Conservation (phyloP, 768 basidiomycete genomes). For the Boletus patriciae region DNA sequence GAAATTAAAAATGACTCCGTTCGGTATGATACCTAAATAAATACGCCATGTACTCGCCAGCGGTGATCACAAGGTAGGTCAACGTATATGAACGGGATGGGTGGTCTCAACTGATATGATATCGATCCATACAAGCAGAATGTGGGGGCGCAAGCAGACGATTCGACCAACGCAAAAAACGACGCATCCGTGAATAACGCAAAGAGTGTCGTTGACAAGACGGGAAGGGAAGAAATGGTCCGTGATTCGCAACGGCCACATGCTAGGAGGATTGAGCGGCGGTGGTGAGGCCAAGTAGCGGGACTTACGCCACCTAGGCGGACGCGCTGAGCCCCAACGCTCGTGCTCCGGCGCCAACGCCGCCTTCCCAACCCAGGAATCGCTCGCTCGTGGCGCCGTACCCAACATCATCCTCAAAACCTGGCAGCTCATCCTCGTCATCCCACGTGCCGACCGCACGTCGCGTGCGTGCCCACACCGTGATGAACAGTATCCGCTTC, state of each 20-base stretch:
- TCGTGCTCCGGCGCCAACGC: slow-evolving; percentile 75
- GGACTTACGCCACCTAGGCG: slow-evolving; percentile 30
- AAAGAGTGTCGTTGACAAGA: background rate
- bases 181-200: background rate
- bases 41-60: slow-evolving; percentile 18
- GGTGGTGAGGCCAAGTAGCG: slow-evolving; percentile 6
- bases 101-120: slow-evolving; percentile 21
- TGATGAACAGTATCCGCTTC: slow-evolving; percentile 90
- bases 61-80: slow-evolving; percentile 21
- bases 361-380: slow-evolving; percentile 81
- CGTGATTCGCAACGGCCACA: background rate
- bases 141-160: background rate
- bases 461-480: slow-evolving; percentile 84
- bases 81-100: slow-evolving; percentile 4
- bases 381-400: slow-evolving; percentile 47
- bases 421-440: slow-evolving; percentile 43
- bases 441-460: slow-evolving; percentile 53
- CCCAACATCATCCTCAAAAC: slow-evolving; percentile 38
- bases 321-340: slow-evolving; percentile 62
- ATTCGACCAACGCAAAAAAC: background rate
- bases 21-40: slow-evolving; percentile 6
- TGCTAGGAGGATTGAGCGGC: slow-evolving; percentile 20
- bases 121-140: slow-evolving; percentile 13
- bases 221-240: background rate
- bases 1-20: background rate